Evolutionary conservation across 108 stramenopile genomes (phyloP).

Genomic region (Nitzschia inconspicua): DNA sequence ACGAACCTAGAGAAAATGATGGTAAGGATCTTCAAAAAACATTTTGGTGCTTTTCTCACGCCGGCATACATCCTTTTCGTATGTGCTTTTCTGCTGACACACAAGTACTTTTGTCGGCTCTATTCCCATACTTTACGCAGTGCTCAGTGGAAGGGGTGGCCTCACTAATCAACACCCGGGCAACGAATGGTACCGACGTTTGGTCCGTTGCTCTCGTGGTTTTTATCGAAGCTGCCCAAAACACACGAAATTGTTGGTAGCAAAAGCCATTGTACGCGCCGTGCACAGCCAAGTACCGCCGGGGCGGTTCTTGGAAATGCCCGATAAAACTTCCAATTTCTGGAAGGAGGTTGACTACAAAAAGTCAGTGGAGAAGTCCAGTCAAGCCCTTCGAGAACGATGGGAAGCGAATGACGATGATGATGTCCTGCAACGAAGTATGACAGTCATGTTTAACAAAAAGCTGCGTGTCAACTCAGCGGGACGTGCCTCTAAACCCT

Average conservation of each 20-base stretch:
- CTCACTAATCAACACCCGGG: slow-evolving; percentile 51
- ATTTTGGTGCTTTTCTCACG: too few species aligned
- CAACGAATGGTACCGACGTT: slow-evolving; percentile 48
- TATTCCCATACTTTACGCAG: too few species aligned
- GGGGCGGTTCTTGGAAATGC: slow-evolving; percentile 56
- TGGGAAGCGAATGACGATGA: too few species aligned
- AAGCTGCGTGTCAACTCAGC: too few species aligned
- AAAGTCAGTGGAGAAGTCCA: slow-evolving; percentile 58
- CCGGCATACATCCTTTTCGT: too few species aligned
- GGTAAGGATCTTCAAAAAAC: too few species aligned
- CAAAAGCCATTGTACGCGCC: slow-evolving; percentile 59
- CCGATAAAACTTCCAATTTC: slow-evolving; percentile 14
- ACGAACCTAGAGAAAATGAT: too few species aligned
- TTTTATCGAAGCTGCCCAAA: slow-evolving; percentile 53
- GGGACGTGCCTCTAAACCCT: too few species aligned
- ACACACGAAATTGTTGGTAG: slow-evolving; percentile 53
- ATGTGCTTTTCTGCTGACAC: too few species aligned
- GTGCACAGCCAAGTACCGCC: slow-evolving; percentile 51
- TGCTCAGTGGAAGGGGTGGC: slow-evolving; percentile 63
- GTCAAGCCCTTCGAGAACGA: slow-evolving; percentile 74
- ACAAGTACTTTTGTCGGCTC: too few species aligned
- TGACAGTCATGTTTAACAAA: too few species aligned
- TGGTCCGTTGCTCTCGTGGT: slow-evolving; percentile 40
- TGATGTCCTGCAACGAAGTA: too few species aligned
- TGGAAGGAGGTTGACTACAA: slow-evolving; percentile 57